phyloP scores from a whole-genome alignment of 2,329 filamentous ascomycete genomes.

The Colletotrichum aenigma region DNA sequence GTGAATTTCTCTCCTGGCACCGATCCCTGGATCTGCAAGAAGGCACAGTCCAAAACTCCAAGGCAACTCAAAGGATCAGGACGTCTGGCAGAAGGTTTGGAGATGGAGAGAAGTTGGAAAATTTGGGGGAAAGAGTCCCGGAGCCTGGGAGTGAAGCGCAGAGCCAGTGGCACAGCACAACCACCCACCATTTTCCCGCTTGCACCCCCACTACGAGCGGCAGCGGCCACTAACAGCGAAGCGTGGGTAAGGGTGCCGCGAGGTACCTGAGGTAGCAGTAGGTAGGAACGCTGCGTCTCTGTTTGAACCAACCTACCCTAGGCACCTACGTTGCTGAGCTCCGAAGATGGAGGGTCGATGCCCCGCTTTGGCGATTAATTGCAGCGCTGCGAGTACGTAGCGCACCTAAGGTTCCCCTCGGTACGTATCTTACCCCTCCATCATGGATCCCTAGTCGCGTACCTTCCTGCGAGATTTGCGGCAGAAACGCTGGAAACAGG shows the following conservation, averaged over 20 bases:
- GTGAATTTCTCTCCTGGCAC: conserved; percentile 4
- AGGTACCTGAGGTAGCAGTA: background rate
- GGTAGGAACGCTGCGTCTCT: background rate
- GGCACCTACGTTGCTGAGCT: background rate
- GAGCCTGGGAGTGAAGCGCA: background rate
- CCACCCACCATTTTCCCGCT: background rate
- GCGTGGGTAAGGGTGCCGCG: background rate
- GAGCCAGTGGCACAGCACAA: background rate
- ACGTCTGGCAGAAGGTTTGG: background rate
- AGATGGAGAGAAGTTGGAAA: background rate
- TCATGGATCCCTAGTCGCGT: background rate
- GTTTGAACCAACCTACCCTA: background rate
- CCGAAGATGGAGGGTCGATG: conserved; percentile 1
- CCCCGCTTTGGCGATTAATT: conserved; percentile 1
- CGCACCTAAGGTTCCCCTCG: background rate
- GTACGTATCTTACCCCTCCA: background rate
- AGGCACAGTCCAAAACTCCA: background rate
- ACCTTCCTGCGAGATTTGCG: background rate
- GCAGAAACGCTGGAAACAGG: background rate
- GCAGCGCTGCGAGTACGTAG: background rate
- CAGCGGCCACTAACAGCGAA: conserved; percentile 7
- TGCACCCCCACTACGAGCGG: background rate
- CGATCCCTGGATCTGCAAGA: background rate
- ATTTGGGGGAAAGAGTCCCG: background rate
- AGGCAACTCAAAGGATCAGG: background rate